Percentiles rank a stretch among this genome's conserved stretches.
These are phyloP conservation scores for Beta corolliflora DNA, from an alignment of 179 eudicot genomes.

Conservation along the genomic window DNA sequence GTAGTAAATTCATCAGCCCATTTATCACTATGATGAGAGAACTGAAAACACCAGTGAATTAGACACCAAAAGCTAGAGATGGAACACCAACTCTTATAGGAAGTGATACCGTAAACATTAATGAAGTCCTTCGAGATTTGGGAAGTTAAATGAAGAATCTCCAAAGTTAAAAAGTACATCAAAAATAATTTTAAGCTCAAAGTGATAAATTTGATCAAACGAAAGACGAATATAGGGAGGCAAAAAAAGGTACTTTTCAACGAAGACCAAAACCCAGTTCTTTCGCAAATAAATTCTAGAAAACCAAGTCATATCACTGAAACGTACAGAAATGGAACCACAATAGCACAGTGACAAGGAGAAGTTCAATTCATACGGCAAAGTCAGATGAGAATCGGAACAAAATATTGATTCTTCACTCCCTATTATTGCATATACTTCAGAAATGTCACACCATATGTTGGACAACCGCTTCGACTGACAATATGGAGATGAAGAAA, in stretches of 20 bases:
- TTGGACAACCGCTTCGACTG: not conserved
- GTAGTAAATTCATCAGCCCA: conserved; percentile 82
- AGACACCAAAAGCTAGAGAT: not conserved
- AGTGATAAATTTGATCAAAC: not conserved
- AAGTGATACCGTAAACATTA: not conserved
- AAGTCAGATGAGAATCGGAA: not conserved
- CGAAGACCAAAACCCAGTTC: not conserved
- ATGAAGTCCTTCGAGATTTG: not conserved
- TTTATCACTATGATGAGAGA: conserved; percentile 53
- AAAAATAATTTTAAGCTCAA: not conserved
- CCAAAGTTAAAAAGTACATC: not conserved
- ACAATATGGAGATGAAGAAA: not conserved
- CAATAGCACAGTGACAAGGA: not conserved
- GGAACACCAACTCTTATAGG: not conserved
- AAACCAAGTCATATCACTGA: not conserved
- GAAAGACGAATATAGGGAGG: not conserved
- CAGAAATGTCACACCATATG: not conserved
- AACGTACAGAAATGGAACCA: not conserved
- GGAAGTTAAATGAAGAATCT: not conserved
- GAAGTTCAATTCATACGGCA: not conserved
- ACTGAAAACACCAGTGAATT: conserved; percentile 41
- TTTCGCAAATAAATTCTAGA: not conserved
- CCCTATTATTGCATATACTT: not conserved
- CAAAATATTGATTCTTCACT: not conserved
- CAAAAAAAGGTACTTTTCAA: not conserved